Percentiles rank a stretch among this genome's conserved stretches.
Conservation (phyloP, 2,329 filamentous ascomycete species). For the Neofusicoccum cordaticola region DNA sequence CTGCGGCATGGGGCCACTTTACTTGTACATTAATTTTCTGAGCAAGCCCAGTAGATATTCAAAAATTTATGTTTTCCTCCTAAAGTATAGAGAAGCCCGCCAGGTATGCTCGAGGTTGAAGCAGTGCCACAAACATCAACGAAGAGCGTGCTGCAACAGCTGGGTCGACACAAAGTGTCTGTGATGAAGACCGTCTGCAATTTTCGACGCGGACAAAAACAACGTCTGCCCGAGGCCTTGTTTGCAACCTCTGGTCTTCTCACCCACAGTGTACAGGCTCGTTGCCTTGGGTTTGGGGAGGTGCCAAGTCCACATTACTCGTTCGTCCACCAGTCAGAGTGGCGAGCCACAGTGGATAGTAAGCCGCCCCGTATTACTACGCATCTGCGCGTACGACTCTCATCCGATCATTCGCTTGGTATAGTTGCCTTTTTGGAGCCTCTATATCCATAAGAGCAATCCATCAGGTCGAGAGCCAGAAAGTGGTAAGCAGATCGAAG, state of each 20-base stretch:
- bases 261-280: background rate
- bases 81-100: no score
- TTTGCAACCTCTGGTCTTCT: background rate
- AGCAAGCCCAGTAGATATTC: background rate
- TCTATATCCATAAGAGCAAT: background rate
- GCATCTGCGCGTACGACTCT: background rate
- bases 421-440: background rate
- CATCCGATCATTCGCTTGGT: background rate
- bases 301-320: background rate
- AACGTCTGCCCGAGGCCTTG: no score
- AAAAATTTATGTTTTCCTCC: background rate
- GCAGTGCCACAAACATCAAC: background rate
- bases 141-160: no score
- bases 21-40: background rate
- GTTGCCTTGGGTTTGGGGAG: background rate
- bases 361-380: background rate
- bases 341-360: background rate
- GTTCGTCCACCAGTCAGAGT: background rate
- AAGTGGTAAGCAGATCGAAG: background rate
- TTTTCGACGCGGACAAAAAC: no score
- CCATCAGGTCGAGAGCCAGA: background rate
- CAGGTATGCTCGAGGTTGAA: background rate
- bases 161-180: no score
- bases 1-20: background rate
- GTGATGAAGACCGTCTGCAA: no score